A percentile compares a stretch with the other conserved stretches of the same genome.
phyloP scores from a whole-genome alignment of 805 yeast genomes.

The Cephaloascus fragrans region DNA sequence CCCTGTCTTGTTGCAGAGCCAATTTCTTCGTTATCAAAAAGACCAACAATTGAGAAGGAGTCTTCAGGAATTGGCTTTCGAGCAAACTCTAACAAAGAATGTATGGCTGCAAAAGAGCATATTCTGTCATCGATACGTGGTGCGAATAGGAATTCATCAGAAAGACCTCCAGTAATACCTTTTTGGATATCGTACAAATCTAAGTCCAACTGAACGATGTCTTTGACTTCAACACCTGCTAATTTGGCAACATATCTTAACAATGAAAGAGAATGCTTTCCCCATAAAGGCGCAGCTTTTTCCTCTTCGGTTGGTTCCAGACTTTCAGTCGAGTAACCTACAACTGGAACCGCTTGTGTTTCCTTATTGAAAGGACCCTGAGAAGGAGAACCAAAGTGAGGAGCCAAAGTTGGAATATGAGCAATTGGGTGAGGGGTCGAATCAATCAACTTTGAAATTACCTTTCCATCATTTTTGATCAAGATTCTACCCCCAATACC shows the following conservation, averaged over 20 bases:
- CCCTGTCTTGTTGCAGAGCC: conserved; percentile 79
- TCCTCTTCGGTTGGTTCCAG: conserved; percentile 51
- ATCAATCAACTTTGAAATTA: conserved; percentile 37
- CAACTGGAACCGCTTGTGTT: conserved; percentile 68
- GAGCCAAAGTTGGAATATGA: conserved; percentile 76
- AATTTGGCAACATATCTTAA: conserved; percentile 60
- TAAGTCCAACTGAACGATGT: conserved; percentile 62
- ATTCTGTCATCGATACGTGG: conserved; percentile 83
- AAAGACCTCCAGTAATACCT: conserved; percentile 70
- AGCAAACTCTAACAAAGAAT: conserved; percentile 41
- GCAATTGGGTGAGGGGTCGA: conserved; percentile 67
- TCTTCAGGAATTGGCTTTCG: conserved; percentile 15
- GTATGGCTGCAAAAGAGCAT: conserved; percentile 66
- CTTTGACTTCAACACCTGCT: conserved; percentile 48
- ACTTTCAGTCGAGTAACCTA: conserved; percentile 44
- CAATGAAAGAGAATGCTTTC: conserved; percentile 57
- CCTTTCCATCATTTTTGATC: conserved; percentile 26
- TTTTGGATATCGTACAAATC: conserved; percentile 77
- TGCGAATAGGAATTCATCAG: conserved; percentile 66
- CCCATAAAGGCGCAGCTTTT: conserved; percentile 52
- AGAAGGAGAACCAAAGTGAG: conserved; percentile 71
- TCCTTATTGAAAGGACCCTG: conserved; percentile 68
- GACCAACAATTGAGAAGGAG: conserved; percentile 47
- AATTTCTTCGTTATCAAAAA: conserved; percentile 76
- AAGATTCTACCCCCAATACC: conserved; percentile 77